Conservation (phyloP, 441 rosid species). For the Euphorbia schlechtendalii region DNA sequence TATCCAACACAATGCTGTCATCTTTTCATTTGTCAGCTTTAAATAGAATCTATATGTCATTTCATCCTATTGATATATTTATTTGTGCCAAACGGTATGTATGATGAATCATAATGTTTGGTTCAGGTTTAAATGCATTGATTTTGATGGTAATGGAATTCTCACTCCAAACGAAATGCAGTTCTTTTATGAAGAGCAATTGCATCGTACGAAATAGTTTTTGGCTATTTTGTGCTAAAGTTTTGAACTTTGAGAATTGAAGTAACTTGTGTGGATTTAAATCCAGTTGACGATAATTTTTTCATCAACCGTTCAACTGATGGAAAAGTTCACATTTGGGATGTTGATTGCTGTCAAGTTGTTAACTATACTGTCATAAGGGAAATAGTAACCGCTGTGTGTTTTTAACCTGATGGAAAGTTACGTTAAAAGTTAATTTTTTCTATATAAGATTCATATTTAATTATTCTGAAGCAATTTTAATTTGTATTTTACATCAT, state of each 20-base stretch:
- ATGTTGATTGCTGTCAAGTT: conserved; percentile 52
- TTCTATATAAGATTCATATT: background rate
- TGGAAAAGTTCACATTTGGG: conserved; percentile 97
- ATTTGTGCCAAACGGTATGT: too few relatives aligned
- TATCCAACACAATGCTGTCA: background rate
- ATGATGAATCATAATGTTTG: too few relatives aligned
- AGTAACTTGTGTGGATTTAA: conserved; percentile 89
- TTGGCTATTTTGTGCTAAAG: background rate
- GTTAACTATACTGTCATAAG: conserved; percentile 72
- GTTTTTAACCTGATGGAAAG: conserved; percentile 87
- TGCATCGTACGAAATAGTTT: conserved; percentile 88
- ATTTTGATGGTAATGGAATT: conserved; percentile 11
- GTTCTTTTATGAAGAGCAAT: conserved; percentile 54
- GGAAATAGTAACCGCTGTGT: conserved; percentile 85
- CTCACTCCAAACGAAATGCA: too few relatives aligned
- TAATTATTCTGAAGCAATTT: conserved; percentile 3
- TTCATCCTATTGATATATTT: background rate
- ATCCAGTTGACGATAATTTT: conserved; percentile 73
- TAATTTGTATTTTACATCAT: conserved; percentile 15
- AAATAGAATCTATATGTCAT: background rate
- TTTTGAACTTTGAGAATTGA: conserved; percentile 23
- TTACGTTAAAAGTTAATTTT: conserved; percentile 25
- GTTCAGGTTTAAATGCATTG: conserved; percentile 72
- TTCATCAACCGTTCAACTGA: conserved; percentile 95
- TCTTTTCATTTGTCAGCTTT: background rate